These are phyloP conservation scores for Gossypium aridum DNA, from an alignment of 441 rosid genomes.

Conservation along the genomic window DNA sequence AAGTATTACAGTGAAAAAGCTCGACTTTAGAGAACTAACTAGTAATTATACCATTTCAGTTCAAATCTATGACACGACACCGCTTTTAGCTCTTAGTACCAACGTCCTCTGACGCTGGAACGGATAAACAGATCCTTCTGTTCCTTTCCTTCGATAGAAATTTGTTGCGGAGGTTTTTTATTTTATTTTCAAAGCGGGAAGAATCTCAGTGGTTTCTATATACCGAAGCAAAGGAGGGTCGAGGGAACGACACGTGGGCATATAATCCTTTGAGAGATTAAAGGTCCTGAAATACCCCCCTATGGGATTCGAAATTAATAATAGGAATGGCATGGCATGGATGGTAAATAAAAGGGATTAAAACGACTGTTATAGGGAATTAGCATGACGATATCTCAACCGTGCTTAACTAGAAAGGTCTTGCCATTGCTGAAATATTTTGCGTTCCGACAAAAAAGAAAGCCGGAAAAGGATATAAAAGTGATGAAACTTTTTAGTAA, in stretches of 20 bases:
- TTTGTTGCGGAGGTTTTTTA: neutral
- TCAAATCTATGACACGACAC: neutral
- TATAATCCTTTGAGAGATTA: constrained; percentile 29
- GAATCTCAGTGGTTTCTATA: constrained; percentile 35
- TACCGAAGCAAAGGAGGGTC: constrained; percentile 36
- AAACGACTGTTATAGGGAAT: constrained; percentile 5
- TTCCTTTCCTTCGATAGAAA: neutral
- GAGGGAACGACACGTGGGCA: constrained; percentile 60
- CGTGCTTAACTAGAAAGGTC: neutral
- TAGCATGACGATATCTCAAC: neutral
- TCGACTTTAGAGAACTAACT: constrained; percentile 8
- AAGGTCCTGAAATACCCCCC: constrained; percentile 12
- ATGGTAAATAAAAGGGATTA: neutral
- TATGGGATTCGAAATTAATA: neutral
- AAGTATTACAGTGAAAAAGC: neutral
- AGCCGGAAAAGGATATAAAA: constrained; percentile 16
- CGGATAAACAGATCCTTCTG: constrained; percentile 24
- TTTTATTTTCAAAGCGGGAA: constrained; percentile 47
- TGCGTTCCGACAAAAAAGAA: neutral
- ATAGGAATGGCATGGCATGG: neutral
- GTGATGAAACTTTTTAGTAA: too few relatives aligned
- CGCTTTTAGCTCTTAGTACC: constrained; percentile 7
- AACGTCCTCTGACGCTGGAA: constrained; percentile 15
- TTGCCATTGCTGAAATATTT: neutral
- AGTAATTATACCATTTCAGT: constrained; percentile 21